These are phyloP conservation scores for Ceratorhiza oryzae-sativae DNA, from an alignment of 1,284 basidiomycete species.

Conservation along the genomic window DNA sequence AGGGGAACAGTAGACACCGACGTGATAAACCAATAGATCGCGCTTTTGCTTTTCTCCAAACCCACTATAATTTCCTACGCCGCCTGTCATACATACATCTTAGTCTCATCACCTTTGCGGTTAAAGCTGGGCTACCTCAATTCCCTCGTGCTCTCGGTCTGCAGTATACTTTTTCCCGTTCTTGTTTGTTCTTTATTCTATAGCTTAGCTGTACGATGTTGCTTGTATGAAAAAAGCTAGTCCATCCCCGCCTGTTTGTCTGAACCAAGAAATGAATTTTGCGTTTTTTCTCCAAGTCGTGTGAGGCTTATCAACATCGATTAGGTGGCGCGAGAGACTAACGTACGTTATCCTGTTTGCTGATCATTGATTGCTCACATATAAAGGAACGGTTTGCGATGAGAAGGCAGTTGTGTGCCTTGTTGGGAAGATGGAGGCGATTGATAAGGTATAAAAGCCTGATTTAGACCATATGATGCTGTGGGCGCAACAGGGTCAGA, in stretches of 20 bases:
- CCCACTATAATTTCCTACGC: not conserved
- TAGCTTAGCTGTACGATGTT: not conserved
- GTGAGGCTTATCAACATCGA: not conserved
- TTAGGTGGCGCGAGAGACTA: not conserved
- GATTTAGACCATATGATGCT: not conserved
- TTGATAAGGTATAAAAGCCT: not conserved
- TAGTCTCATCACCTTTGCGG: not conserved
- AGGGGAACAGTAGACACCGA: constrained; percentile 7
- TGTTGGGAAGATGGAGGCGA: not conserved
- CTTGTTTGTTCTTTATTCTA: not conserved
- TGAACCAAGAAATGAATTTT: not conserved
- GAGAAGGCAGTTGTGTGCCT: not conserved
- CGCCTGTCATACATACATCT: not conserved
- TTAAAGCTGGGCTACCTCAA: constrained; percentile 16
- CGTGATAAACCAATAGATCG: not conserved
- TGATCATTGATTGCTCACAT: not conserved
- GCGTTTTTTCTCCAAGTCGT: not conserved
- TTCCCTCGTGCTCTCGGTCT: not conserved
- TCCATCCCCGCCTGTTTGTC: not conserved
- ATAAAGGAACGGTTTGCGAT: not conserved
- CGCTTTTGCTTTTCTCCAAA: not conserved
- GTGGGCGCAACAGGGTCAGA: not conserved
- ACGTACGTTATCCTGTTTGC: not conserved
- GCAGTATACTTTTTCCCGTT: not conserved
- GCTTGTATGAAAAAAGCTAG: constrained; percentile 8